Base-by-base conservation (phyloP, 2,329 filamentous ascomycete genomes). In the Trichoderma sp. region DNA sequence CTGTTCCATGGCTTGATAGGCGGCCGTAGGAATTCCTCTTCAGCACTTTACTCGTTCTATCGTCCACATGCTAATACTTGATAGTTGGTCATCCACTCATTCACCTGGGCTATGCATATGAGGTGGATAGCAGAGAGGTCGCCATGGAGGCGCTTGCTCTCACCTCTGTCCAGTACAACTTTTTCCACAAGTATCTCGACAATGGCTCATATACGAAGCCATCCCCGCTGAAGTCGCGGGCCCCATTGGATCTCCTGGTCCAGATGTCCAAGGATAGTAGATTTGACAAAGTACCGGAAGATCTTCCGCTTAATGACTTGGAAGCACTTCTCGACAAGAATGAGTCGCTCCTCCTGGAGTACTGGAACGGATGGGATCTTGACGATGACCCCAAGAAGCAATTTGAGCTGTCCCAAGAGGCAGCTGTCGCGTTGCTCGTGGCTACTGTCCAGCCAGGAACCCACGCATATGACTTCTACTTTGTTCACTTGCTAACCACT, bases 61-160 rank as follows among this genome's bases (percentile, higher is more conserved):
- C 6, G 39, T 18, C 28, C 8, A 14, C 62, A 73, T 70, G 36
- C 76, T 80, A 70, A 78, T 73, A 8, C 14, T 18, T 70, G 5
- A 24, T 74, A 95, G 93, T 97, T 73, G 95, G 92, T 21, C 93
- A 98, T 77, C 93, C 95, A 1, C 85, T 98, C n/a, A 96, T 98
- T 72, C 96, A 98, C 78, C 87, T 99, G 3, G 95, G 90, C n/a
- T 98, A 97, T 79, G 96, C 94, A 11, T 95, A 92, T 78, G 95
- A 99, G 83, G 86, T 98, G 76, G 89, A 93, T 73, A 96, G 89
- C 76, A 92, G 91, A 72, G 95, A 97, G 74, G 80, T 98, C 24
- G 95, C 91, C 62, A 96, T 97, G 82, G 96, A 99, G 84, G 93
- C 94, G 1, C 86, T 99, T 0, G 90, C 89, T 0, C 85, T 97